Percentiles rank a stretch among this genome's conserved stretches.
These are phyloP conservation scores for Penicillium sp. DNA, from an alignment of 2,329 filamentous ascomycete species.

Conservation along the genomic window DNA sequence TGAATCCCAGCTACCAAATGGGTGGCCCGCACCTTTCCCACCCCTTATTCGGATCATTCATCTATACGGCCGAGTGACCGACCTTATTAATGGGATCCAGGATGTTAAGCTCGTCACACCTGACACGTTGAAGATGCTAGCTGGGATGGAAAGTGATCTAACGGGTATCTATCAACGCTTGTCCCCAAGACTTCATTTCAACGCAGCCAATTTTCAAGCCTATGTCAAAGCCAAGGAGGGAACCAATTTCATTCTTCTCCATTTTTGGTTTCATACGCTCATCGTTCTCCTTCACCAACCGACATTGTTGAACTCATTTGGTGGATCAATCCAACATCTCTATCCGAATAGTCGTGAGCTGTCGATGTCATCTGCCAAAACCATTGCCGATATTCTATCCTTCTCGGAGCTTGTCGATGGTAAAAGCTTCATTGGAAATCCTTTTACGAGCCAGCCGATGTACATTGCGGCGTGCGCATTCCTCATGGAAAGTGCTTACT, in stretches of 20 bases:
- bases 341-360: conserved; percentile 76
- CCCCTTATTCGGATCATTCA: conserved; percentile 80
- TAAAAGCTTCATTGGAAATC: conserved; percentile 82
- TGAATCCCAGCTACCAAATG: conserved; percentile 55
- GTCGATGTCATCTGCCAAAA: conserved; percentile 87
- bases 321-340: conserved; percentile 67
- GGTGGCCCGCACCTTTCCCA: conserved; percentile 76
- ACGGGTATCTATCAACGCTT: conserved; percentile 73
- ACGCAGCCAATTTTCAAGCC: conserved; percentile 79
- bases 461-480: conserved; percentile 91
- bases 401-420: conserved; percentile 84
- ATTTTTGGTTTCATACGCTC: conserved; percentile 85
- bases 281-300: conserved; percentile 85
- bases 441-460: conserved; percentile 86
- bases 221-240: conserved; percentile 79
- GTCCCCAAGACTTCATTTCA: conserved; percentile 75
- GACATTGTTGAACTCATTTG: conserved; percentile 75
- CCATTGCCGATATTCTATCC: conserved; percentile 82
- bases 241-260: conserved; percentile 80
- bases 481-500: conserved; percentile 74
- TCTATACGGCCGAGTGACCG: conserved; percentile 79
- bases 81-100: conserved; percentile 78
- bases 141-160: conserved; percentile 76
- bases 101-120: conserved; percentile 71
- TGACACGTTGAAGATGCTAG: conserved; percentile 70